A percentile compares a stretch with the other conserved stretches of the same genome.
phyloP scores from a whole-genome alignment of 1,139 yeast genomes.

The Pneumocystis murina region DNA sequence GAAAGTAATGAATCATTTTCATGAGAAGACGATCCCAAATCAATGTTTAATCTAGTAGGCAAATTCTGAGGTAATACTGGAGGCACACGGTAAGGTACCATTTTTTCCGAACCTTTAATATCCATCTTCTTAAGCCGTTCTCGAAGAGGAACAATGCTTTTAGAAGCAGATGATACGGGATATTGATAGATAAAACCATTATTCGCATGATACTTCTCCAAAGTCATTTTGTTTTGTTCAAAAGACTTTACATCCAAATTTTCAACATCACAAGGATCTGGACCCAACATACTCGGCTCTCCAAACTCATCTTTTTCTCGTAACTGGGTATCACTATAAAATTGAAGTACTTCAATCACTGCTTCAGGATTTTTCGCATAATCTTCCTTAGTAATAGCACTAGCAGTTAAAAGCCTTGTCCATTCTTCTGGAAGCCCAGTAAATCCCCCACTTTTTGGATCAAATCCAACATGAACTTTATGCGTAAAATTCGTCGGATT shows the following conservation, averaged over 20 bases:
- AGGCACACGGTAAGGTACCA: neutral
- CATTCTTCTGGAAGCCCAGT: slow-evolving; percentile 34
- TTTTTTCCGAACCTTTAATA: neutral
- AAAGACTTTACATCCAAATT: neutral
- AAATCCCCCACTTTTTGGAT: slow-evolving; percentile 31
- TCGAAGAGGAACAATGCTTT: neutral
- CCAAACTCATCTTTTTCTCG: slow-evolving; percentile 23
- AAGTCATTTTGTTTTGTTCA: neutral
- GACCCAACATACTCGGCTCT: neutral
- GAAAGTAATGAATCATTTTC: neutral
- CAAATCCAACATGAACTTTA: slow-evolving; percentile 34
- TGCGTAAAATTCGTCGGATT: slow-evolving; percentile 33
- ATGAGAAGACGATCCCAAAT: neutral
- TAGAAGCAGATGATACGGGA: neutral
- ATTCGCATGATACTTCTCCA: neutral
- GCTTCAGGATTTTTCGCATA: slow-evolving; percentile 34
- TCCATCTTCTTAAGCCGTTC: neutral
- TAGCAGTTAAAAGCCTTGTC: slow-evolving; percentile 28
- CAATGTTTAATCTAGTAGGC: neutral
- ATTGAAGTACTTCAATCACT: slow-evolving; percentile 77
- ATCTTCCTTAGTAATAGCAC: slow-evolving; percentile 34
- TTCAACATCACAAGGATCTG: neutral
- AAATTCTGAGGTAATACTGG: neutral
- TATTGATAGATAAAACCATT: neutral
- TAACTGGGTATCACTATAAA: slow-evolving; percentile 35